Base-by-base conservation (phyloP, 2,329 filamentous ascomycete genomes). In the Pseudocercospora macadamiae region DNA sequence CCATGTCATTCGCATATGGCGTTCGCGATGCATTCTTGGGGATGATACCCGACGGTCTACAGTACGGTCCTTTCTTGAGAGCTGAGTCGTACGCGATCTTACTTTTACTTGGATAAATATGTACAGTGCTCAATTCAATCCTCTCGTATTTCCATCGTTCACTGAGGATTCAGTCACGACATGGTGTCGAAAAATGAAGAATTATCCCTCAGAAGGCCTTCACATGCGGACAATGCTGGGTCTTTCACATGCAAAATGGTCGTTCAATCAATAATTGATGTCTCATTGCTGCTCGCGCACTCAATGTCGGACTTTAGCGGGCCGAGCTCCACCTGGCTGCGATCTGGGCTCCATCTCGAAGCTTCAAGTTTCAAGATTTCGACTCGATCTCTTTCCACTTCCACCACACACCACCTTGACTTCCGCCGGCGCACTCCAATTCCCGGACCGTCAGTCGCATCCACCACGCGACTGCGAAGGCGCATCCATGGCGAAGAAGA, bases 401-500 rank as follows among this genome's bases (percentile, higher is more conserved):
- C 42, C 19, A 23, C 26, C 21, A 23, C 42, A 45, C 23, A n/a
- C n/a, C 18, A 1, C 47, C 18, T 49, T 3, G 1, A 16, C 16
- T 30, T 49, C 9, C 14, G 16, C 47, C 47, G 12, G 26, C 47
- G n/a, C 47, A 7, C 26, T 49, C n/a, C 26, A 30, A 12, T 8
- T 4, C 12, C 6, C 26, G 9, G 3, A 34, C 16, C 14, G 16
- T 12, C 2, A n/a, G 47, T 34, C 47, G 47, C 47, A 19, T 30
- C 47, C 16, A 16, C 16, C 10, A 34, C 23, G 47, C 47, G 47
- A 49, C 18, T 21, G 47, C 16, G 21, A 19, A n/a, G 16, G 28
- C 3, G 47, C 47, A 16, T 19, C 25, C 47, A 74, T 74, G 71
- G 68, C 66, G 28, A 73, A 71, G 63, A 73, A 73, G 59, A 73